Conservation (phyloP, 495 filamentous ascomycete genomes). For the Mycothermus thermophilus region DNA sequence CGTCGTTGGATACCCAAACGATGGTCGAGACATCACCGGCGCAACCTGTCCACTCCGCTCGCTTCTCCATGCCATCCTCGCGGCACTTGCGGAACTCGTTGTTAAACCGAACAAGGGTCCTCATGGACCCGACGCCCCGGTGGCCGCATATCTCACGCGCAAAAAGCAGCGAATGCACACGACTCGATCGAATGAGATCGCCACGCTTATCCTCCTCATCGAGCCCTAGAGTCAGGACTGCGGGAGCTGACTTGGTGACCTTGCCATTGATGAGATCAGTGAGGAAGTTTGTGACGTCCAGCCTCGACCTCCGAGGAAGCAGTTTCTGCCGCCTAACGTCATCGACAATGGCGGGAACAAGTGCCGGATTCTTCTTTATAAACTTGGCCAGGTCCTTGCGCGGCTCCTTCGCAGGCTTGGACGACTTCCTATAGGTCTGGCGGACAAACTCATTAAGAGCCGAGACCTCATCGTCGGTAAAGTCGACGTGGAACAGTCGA, state of each 20-base stretch:
- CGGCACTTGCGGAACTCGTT: slow-evolving; percentile 25
- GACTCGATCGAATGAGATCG: slow-evolving; percentile 14
- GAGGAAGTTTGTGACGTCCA: too few species aligned
- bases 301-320: too few species aligned
- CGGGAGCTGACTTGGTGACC: slow-evolving; percentile 4
- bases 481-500: too few species aligned
- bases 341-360: too few species aligned
- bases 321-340: too few species aligned
- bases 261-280: too few species aligned
- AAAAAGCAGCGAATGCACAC: slow-evolving; percentile 22
- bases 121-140: slow-evolving; percentile 17
- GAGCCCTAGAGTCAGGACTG: slow-evolving; percentile 15
- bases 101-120: slow-evolving; percentile 22
- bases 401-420: too few species aligned
- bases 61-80: slow-evolving; percentile 32
- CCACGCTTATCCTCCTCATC: slow-evolving; percentile 15
- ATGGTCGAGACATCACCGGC: slow-evolving; percentile 47
- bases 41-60: slow-evolving; percentile 38
- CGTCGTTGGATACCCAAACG: slow-evolving; percentile 38
- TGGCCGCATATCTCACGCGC: slow-evolving; percentile 27
- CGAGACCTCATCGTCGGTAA: too few species aligned
- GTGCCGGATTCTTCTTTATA: too few species aligned
- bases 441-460: too few species aligned
- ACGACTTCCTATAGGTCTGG: too few species aligned
- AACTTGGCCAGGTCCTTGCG: too few species aligned